Base-by-base conservation (phyloP, 2,329 filamentous ascomycete species). In the Sporothrix mexicana region DNA sequence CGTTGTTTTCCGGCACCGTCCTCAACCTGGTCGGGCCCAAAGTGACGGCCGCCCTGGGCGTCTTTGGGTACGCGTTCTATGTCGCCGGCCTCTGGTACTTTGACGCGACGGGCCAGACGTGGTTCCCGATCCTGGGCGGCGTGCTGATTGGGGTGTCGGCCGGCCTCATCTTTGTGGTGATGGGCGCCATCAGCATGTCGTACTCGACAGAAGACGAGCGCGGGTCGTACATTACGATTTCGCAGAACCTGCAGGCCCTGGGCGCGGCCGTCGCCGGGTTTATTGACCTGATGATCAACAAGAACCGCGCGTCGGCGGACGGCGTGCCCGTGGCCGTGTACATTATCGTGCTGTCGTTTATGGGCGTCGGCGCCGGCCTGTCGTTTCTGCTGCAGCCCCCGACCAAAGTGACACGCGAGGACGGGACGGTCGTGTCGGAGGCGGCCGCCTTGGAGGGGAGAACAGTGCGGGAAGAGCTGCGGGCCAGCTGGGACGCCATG, bases 131-230 rank as follows among this genome's bases (percentile, higher is more conserved):
- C 41, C 10, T 69, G 5, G 66, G 66, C 25, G 66, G 66, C 25
- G 66, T 69, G 23, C 12, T 69, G 6, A 69, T 69, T 13, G 66
- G 66, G 15, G 53, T 69, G 8, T 69, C 66, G 4, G 66, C 66
- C 15, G 66, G 66, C 8, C 47, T 69, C 1, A 69, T 69, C 25
- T 69, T 69, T 41, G 66, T 69, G 5, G 66, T 69, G 23, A 69
- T 69, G 66, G 66, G 66, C 66, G 13, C 66, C 47, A 79, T 81
- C 67, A 75, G 77, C 30, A 78, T 79, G 61, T 77, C 79, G 0
- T 81, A 81, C 71, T 77, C 80, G 6, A 79, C 80, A 66, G 80
- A 81, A 67, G 70, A 76, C 17, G 79, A 81, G 49, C 77, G 77
- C 62, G 79, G 79, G 0, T 74, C 72, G 15, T 80, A 77, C 66